Percentiles rank a stretch among this genome's conserved stretches.
Evolutionary conservation across 768 basidiomycete genomes (phyloP).

Genomic region (Rhizopogon roseolus): DNA sequence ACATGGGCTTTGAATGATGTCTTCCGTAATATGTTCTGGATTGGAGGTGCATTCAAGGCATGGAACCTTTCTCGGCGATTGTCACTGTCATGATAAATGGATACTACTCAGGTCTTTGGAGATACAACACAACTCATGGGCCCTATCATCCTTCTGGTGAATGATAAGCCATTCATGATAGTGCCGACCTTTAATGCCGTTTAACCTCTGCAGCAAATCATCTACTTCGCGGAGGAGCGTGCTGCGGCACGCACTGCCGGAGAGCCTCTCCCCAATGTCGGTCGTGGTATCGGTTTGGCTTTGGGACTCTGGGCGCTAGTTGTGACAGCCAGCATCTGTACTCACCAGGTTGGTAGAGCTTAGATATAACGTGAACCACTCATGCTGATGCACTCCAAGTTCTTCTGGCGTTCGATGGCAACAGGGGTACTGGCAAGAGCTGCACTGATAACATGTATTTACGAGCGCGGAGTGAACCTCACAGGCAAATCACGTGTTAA

Average conservation of each 20-base stretch:
- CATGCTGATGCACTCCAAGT: slow-evolving; percentile 28
- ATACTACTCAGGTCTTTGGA: slow-evolving; percentile 43
- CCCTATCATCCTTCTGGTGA: slow-evolving; percentile 55
- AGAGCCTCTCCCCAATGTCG: slow-evolving; percentile 34
- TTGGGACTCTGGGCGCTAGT: too few species aligned
- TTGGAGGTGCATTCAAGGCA: slow-evolving; percentile 56
- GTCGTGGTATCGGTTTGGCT: too few species aligned
- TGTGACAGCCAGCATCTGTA: slow-evolving; percentile 48
- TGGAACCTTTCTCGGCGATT: neutral
- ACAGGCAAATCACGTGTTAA: slow-evolving; percentile 61
- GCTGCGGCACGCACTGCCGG: slow-evolving; percentile 34
- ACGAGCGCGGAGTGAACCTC: slow-evolving; percentile 62
- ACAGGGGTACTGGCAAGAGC: slow-evolving; percentile 62
- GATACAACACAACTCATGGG: slow-evolving; percentile 61
- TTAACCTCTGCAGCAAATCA: slow-evolving; percentile 39
- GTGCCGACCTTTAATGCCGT: neutral
- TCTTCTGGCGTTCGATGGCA: slow-evolving; percentile 68
- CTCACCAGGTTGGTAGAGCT: slow-evolving; percentile 47
- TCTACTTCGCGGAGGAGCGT: slow-evolving; percentile 52
- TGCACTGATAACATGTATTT: slow-evolving; percentile 65
- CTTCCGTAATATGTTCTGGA: slow-evolving; percentile 57
- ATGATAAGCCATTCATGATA: neutral
- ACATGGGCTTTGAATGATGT: slow-evolving; percentile 59
- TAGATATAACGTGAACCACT: neutral
- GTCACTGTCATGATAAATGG: neutral